Percentiles rank a stretch among this genome's conserved stretches.
phyloP scores from a whole-genome alignment of 345 rosid genomes.

The Populus pruinosa region DNA sequence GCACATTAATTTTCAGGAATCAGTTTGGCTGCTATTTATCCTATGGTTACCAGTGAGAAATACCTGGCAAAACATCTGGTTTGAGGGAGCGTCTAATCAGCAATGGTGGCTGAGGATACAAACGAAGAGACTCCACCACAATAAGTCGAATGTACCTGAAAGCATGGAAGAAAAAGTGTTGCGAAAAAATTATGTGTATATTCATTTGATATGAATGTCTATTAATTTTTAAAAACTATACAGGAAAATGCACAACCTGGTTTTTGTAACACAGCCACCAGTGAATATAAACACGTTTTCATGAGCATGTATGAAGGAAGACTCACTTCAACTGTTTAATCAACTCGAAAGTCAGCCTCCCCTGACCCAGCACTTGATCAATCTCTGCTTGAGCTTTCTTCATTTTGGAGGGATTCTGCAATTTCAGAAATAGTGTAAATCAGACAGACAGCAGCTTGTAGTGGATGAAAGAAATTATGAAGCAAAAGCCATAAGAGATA shows the following conservation, averaged over 20 bases:
- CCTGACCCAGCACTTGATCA: slow-evolving; percentile 68
- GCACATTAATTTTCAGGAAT: background rate
- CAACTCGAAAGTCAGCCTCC: slow-evolving; percentile 58
- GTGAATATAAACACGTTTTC: background rate
- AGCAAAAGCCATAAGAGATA: background rate
- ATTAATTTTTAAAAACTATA: background rate
- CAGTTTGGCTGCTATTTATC: background rate
- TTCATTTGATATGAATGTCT: background rate
- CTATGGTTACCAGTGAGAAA: background rate
- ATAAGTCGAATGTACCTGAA: slow-evolving; percentile 74
- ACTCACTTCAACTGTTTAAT: slow-evolving; percentile 76
- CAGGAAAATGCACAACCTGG: background rate
- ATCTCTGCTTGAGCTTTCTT: slow-evolving; percentile 87
- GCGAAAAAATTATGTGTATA: too few relatives aligned
- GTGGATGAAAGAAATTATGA: background rate
- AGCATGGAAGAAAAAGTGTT: slow-evolving; percentile 6
- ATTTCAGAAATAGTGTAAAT: slow-evolving; percentile 8
- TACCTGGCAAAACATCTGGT: slow-evolving; percentile 77
- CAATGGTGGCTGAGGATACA: slow-evolving; percentile 93
- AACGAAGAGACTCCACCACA: slow-evolving; percentile 82
- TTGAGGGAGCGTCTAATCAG: slow-evolving; percentile 78
- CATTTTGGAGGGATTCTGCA: slow-evolving; percentile 73
- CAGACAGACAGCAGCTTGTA: background rate
- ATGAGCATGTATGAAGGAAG: slow-evolving; percentile 7
- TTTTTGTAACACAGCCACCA: slow-evolving; percentile 3